Conservation (phyloP, 2,329 filamentous ascomycete genomes). For the Aspergillus carbonarius region DNA sequence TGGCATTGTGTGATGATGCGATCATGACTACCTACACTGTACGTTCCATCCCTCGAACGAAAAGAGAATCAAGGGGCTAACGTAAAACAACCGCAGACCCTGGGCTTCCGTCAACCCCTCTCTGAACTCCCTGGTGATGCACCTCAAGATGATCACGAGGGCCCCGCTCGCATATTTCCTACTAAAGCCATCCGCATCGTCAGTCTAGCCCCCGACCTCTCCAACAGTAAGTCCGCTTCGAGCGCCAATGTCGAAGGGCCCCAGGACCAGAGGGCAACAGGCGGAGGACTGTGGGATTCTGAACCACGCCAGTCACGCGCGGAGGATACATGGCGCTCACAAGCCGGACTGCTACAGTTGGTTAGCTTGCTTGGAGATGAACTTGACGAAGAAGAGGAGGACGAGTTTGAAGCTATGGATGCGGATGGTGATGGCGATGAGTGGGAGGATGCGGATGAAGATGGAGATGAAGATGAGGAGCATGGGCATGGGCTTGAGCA, state of each 20-base stretch:
- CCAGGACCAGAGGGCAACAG: neutral
- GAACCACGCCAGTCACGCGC: slow-evolving; percentile 9
- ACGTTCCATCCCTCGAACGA: slow-evolving; percentile 10
- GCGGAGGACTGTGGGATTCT: slow-evolving; percentile 7
- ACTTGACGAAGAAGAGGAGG: slow-evolving; percentile 15
- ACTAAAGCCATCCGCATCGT: slow-evolving; percentile 44
- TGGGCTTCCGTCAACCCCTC: slow-evolving; percentile 29
- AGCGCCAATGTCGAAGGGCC: neutral
- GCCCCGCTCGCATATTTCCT: slow-evolving; percentile 35
- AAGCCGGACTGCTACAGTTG: slow-evolving; percentile 25
- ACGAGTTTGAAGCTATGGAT: slow-evolving; percentile 6
- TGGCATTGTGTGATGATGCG: slow-evolving; percentile 49
- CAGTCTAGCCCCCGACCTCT: slow-evolving; percentile 35
- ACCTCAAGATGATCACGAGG: slow-evolving; percentile 20
- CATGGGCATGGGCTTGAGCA: neutral
- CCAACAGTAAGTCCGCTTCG: slow-evolving; percentile 1
- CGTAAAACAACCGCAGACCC: slow-evolving; percentile 23
- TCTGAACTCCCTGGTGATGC: slow-evolving; percentile 19
- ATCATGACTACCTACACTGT: slow-evolving; percentile 49
- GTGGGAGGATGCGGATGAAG: slow-evolving; percentile 5
- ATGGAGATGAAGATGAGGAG: slow-evolving; percentile 6
- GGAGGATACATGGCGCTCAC: slow-evolving; percentile 21
- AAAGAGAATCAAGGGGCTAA: slow-evolving; percentile 13
- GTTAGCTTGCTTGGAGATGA: slow-evolving; percentile 29
- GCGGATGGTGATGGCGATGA: slow-evolving; percentile 1